Evolutionary conservation across 805 yeast species (phyloP).

Genomic region (Kazachstania taianensis): DNA sequence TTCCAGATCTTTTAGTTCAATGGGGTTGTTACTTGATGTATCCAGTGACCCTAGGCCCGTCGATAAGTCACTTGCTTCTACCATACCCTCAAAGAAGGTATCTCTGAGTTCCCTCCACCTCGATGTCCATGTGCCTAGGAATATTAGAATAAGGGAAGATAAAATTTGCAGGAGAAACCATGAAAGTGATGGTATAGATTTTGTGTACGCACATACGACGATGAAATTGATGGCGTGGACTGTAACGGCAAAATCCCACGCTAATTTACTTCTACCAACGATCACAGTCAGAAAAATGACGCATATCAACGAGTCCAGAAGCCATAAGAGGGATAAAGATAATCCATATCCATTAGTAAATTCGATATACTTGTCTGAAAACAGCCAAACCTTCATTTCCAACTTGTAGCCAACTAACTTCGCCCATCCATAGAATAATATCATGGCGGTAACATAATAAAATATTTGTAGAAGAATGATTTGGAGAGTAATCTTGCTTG

Average conservation of each 20-base stretch:
- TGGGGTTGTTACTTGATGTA: neutral
- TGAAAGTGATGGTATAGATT: constrained; percentile 58
- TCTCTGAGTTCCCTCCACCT: constrained; percentile 87
- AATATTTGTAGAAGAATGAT: constrained; percentile 68
- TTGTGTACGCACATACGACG: constrained; percentile 56
- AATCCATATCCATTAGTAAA: constrained; percentile 74
- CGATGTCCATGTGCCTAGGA: constrained; percentile 80
- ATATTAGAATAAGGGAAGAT: constrained; percentile 59
- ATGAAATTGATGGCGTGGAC: constrained; percentile 71
- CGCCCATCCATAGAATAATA: constrained; percentile 56
- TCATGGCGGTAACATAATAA: constrained; percentile 64
- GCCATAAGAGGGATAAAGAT: constrained; percentile 66
- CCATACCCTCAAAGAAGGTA: constrained; percentile 79
- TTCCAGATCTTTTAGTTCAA: constrained; percentile 14
- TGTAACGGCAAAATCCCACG: constrained; percentile 95
- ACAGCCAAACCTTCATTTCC: constrained; percentile 51
- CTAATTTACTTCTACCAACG: constrained; percentile 86
- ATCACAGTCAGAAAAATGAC: constrained; percentile 76
- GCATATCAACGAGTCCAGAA: constrained; percentile 70
- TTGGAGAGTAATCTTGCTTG: constrained; percentile 53
- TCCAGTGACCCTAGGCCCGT: neutral
- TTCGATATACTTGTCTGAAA: constrained; percentile 69
- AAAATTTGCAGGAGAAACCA: constrained; percentile 81
- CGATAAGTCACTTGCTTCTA: constrained; percentile 31
- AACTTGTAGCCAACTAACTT: constrained; percentile 63